Evolutionary conservation across 1,284 basidiomycete species (phyloP).

Genomic region (Coriolopsis trogii): DNA sequence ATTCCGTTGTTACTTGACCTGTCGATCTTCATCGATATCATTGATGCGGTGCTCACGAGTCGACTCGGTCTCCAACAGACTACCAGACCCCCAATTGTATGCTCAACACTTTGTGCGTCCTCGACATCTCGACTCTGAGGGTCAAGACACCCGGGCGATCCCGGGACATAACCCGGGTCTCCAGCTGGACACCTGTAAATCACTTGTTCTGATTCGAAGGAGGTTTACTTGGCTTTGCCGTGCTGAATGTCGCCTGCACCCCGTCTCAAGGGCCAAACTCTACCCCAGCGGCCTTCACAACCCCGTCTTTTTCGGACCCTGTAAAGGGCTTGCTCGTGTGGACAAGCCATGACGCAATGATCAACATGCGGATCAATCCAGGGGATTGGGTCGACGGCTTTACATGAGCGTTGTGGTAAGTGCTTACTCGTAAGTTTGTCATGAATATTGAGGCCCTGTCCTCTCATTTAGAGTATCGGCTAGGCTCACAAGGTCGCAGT

Average conservation of each 20-base stretch:
- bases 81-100: constrained; percentile 2
- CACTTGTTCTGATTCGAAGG: constrained; percentile 2
- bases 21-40: constrained; percentile 18
- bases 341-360: constrained; percentile 19
- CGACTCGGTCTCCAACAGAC: constrained; percentile 10
- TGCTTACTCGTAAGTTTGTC: not conserved
- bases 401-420: not conserved
- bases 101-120: not conserved
- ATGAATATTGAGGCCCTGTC: no score
- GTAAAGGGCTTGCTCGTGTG: no score
- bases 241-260: no score
- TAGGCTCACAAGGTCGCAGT: no score
- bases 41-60: constrained; percentile 17
- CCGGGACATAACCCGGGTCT: not conserved
- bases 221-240: not conserved
- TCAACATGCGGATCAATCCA: constrained; percentile 15
- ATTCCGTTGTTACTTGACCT: constrained; percentile 6
- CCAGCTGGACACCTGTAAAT: constrained; percentile 2
- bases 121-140: not conserved
- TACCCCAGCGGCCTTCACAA: no score
- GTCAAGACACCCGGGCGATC: not conserved
- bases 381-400: not conserved
- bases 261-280: no score
- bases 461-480: no score
- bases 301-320: not conserved